These are phyloP conservation scores for Paecilomyces variotii DNA, from an alignment of 2,329 filamentous ascomycete genomes.

Conservation along the genomic window DNA sequence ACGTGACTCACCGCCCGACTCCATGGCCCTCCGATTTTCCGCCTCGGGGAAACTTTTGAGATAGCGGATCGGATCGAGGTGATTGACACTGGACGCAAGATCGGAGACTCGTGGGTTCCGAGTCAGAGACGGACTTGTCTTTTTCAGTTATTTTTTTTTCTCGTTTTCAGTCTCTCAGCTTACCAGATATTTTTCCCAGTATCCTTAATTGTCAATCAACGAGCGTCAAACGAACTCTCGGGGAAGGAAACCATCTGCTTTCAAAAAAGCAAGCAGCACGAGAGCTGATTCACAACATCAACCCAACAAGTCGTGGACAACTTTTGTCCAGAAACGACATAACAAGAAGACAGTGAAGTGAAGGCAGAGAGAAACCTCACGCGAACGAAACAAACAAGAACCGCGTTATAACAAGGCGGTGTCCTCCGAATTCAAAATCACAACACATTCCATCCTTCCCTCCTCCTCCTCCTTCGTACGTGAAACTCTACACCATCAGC, in stretches of 20 bases:
- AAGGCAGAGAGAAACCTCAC: background rate
- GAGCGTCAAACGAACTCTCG: background rate
- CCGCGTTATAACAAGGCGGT: background rate
- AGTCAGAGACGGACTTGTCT: background rate
- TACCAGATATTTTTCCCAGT: background rate
- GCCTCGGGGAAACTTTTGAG: background rate
- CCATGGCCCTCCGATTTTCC: background rate
- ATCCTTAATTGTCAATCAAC: background rate
- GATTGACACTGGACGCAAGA: background rate
- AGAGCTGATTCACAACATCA: background rate
- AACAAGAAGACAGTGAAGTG: background rate
- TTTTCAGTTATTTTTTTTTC: background rate
- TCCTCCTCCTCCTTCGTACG: background rate
- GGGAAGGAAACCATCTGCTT: background rate
- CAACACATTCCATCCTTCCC: background rate
- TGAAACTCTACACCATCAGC: conserved; percentile 1
- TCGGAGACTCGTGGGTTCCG: background rate
- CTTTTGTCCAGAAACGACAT: background rate
- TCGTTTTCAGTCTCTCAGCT: background rate
- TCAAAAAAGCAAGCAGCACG: background rate
- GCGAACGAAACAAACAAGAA: background rate
- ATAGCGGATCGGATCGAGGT: background rate
- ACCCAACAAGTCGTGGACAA: background rate
- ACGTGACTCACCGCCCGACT: conserved; percentile 28
- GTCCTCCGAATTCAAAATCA: background rate